phyloP scores from a whole-genome alignment of 129 eudicot species.

The Lactuca sativa region DNA sequence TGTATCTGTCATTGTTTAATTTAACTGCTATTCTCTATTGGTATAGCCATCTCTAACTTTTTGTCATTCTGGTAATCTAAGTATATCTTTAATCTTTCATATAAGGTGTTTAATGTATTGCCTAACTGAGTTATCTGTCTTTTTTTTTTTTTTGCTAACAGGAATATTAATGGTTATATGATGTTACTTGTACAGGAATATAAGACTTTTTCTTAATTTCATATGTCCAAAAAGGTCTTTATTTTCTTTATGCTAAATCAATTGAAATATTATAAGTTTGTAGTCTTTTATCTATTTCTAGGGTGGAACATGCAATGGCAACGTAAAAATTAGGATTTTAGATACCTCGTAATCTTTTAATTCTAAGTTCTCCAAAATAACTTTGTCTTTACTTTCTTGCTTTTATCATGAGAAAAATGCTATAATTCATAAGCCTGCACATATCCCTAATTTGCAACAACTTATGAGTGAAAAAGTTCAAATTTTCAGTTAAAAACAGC shows the following conservation, averaged over 20 bases:
- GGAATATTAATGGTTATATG: too few species aligned
- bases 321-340: too few species aligned
- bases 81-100: too few species aligned
- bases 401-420: constrained; percentile 15
- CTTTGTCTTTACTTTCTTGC: constrained; percentile 19
- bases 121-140: too few species aligned
- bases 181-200: too few species aligned
- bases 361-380: neutral
- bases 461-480: constrained; percentile 16
- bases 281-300: constrained; percentile 93
- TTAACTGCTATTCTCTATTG: neutral
- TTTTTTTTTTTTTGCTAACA: too few species aligned
- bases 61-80: too few species aligned
- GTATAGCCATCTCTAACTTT: constrained; percentile 79
- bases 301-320: constrained; percentile 75
- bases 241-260: neutral
- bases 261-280: constrained; percentile 31
- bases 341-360: neutral
- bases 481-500: constrained; percentile 1
- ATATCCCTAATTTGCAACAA: constrained; percentile 2
- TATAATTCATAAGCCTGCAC: neutral
- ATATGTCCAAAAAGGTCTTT: neutral
- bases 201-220: too few species aligned
- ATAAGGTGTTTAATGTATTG: too few species aligned
- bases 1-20: neutral